Conservation (phyloP, 352 stramenopile genomes). For the Phytophthora syringae region DNA sequence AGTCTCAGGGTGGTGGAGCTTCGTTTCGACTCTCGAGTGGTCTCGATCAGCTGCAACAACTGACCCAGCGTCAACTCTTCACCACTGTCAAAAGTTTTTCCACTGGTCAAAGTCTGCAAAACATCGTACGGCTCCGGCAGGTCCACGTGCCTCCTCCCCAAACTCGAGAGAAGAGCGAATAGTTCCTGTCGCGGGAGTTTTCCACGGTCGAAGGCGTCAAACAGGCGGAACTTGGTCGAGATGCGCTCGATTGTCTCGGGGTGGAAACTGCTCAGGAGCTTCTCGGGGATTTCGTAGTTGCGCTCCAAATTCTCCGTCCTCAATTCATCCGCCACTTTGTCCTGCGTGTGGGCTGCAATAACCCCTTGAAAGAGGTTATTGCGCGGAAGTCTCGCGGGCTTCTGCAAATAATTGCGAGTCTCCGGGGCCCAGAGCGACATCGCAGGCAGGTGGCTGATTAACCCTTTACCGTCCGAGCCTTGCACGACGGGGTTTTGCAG, state of each 20-base stretch:
- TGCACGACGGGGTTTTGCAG: slow-evolving; percentile 12
- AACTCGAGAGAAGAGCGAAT: slow-evolving; percentile 33
- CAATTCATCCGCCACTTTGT: slow-evolving; percentile 1
- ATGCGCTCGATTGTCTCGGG: slow-evolving; percentile 27
- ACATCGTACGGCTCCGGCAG: slow-evolving; percentile 43
- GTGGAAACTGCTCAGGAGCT: slow-evolving; percentile 31
- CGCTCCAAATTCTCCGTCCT: slow-evolving; percentile 6
- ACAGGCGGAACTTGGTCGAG: slow-evolving; percentile 35
- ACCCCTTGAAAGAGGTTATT: slow-evolving; percentile 31
- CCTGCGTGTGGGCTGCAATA: slow-evolving; percentile 26
- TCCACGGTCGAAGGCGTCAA: slow-evolving; percentile 44
- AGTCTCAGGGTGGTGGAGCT: neutral
- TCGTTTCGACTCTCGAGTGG: slow-evolving; percentile 7
- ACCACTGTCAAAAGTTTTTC: neutral
- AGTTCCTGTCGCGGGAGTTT: slow-evolving; percentile 36
- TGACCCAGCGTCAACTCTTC: slow-evolving; percentile 24
- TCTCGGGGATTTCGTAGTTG: slow-evolving; percentile 26
- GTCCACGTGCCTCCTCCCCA: slow-evolving; percentile 41
- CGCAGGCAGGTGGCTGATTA: slow-evolving; percentile 18
- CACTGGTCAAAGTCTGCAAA: slow-evolving; percentile 15
- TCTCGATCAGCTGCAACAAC: slow-evolving; percentile 26
- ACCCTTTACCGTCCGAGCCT: neutral
- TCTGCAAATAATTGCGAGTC: neutral
- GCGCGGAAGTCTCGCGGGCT: slow-evolving; percentile 17
- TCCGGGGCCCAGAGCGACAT: neutral